These are phyloP conservation scores for Aspergillus bridgeri DNA, from an alignment of 495 filamentous ascomycete genomes.

Conservation along the genomic window DNA sequence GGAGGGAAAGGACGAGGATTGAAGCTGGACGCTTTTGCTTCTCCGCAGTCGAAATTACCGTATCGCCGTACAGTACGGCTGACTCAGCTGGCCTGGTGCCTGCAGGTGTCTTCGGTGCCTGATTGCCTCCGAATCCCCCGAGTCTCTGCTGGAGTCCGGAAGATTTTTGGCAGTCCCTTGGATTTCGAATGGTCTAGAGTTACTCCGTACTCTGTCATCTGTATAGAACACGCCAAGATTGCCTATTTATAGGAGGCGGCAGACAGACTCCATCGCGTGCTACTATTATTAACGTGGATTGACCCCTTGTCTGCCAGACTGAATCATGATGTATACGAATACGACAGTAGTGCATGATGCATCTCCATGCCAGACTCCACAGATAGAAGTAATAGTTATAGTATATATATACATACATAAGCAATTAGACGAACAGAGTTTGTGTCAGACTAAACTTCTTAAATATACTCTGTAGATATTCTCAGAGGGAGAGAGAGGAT, in stretches of 20 bases:
- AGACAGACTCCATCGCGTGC: background rate
- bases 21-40: background rate
- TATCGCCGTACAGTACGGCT: background rate
- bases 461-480: no score
- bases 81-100: background rate
- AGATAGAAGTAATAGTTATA: no score
- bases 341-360: no score
- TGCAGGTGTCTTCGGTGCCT: background rate
- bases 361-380: no score
- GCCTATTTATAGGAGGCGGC: background rate
- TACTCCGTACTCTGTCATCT: no score
- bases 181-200: background rate
- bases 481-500: no score
- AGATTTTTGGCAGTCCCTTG: background rate
- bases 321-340: background rate
- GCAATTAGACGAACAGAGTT: no score
- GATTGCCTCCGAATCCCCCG: background rate
- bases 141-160: background rate
- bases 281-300: background rate
- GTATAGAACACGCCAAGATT: background rate
- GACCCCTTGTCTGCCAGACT: no score
- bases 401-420: no score
- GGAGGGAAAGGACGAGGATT: background rate
- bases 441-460: no score
- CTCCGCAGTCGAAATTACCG: background rate